Evolutionary conservation across 106 monocot genomes (phyloP).

Genomic region (Phalaenopsis aphrodite): DNA sequence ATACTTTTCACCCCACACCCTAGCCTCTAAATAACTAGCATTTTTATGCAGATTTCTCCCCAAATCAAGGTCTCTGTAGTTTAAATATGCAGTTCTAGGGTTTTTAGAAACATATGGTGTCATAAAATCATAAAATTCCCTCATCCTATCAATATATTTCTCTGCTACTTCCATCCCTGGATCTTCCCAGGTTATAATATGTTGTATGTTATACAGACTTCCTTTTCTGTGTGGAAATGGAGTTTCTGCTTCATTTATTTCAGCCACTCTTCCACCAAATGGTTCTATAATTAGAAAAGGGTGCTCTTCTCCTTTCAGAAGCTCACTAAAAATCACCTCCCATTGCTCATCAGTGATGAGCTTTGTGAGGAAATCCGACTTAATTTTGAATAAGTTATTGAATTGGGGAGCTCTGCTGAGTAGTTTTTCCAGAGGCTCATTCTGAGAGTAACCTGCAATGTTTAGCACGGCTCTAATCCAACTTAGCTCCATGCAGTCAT

Average conservation of each 20-base stretch:
- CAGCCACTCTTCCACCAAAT: slow-evolving; percentile 15
- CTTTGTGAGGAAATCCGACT: slow-evolving; percentile 19
- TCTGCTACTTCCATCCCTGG: not conserved
- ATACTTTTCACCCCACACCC: slow-evolving; percentile 13
- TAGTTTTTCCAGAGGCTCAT: not conserved
- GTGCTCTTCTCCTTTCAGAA: not conserved
- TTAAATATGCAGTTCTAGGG: slow-evolving; percentile 22
- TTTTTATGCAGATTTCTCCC: slow-evolving; percentile 7
- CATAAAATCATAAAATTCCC: slow-evolving; percentile 15
- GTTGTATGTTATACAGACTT: slow-evolving; percentile 24
- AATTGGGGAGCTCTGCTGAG: not conserved
- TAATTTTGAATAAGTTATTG: slow-evolving; percentile 9
- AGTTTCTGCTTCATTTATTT: slow-evolving; percentile 1
- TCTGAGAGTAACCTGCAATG: slow-evolving; percentile 6
- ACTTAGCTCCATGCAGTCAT: slow-evolving; percentile 39
- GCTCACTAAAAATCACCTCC: not conserved
- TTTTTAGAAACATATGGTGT: slow-evolving; percentile 17
- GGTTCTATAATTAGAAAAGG: slow-evolving; percentile 11
- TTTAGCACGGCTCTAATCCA: slow-evolving; percentile 24
- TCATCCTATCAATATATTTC: slow-evolving; percentile 12
- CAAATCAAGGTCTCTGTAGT: slow-evolving; percentile 28
- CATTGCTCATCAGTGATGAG: not conserved
- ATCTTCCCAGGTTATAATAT: slow-evolving; percentile 14
- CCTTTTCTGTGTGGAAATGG: slow-evolving; percentile 36
- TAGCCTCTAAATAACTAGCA: slow-evolving; percentile 7